Conservation (phyloP, 1,284 basidiomycete genomes). For the Amylostereum areolatum region DNA sequence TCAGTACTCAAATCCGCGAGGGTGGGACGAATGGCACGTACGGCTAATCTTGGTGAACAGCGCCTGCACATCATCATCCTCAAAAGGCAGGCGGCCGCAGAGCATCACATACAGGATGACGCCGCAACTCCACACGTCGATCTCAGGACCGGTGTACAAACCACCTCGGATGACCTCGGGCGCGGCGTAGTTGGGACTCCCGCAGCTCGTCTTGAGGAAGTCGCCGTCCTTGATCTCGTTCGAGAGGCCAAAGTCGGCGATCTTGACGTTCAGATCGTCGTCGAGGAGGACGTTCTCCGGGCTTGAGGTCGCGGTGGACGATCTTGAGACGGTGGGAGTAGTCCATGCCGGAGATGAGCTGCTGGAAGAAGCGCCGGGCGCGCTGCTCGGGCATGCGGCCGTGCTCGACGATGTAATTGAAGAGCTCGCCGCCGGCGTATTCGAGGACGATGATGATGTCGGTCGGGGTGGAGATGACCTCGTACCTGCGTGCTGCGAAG, state of each 20-base stretch:
- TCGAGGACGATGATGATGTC: constrained; percentile 97
- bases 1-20: constrained; percentile 5
- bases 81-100: constrained; percentile 88
- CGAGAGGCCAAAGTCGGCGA: constrained; percentile 91
- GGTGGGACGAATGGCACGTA: constrained; percentile 31
- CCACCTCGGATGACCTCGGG: constrained; percentile 93
- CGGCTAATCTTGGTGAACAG: constrained; percentile 92
- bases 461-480: constrained; percentile 88
- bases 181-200: constrained; percentile 94
- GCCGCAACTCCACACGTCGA: constrained; percentile 96
- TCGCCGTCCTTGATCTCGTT: constrained; percentile 94
- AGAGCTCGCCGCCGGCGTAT: constrained; percentile 88
- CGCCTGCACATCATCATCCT: constrained; percentile 89
- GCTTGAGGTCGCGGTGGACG: constrained; percentile 93
- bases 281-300: constrained; percentile 82
- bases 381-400: constrained; percentile 83
- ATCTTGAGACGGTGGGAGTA: constrained; percentile 94
- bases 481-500: constrained; percentile 57
- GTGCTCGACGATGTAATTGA: constrained; percentile 91
- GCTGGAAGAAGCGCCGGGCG: constrained; percentile 91
- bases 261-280: constrained; percentile 84
- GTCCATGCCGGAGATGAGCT: constrained; percentile 93
- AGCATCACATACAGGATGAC: constrained; percentile 96
- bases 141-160: constrained; percentile 91
- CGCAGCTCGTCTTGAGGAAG: constrained; percentile 92